Percentiles rank a stretch among this genome's conserved stretches.
These are phyloP conservation scores for Neofusicoccum kwambonambiense DNA, from an alignment of 2,329 filamentous ascomycete species.

Conservation along the genomic window DNA sequence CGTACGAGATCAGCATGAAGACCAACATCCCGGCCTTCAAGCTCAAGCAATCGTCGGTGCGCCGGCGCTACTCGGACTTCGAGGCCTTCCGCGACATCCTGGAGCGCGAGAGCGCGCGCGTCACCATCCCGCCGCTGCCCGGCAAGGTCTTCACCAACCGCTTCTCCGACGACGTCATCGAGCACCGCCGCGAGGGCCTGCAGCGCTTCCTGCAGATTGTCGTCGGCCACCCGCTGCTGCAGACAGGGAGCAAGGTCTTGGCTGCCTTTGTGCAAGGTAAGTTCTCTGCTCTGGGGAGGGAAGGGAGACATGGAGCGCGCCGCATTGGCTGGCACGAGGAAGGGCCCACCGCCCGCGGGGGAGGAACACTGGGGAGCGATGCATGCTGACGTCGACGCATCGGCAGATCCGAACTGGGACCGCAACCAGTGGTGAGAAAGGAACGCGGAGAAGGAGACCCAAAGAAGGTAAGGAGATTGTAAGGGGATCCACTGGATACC, in stretches of 20 bases:
- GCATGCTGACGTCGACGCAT: neutral
- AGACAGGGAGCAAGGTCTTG: conserved; percentile 96
- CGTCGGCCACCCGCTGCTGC: conserved; percentile 89
- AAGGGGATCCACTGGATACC: neutral
- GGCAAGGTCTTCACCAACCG: conserved; percentile 98
- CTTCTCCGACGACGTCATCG: conserved; percentile 97
- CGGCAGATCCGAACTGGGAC: conserved; percentile 18
- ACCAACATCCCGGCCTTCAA: conserved; percentile 99
- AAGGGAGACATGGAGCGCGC: too few relatives aligned
- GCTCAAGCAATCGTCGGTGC: conserved; percentile 78
- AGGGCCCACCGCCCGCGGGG: too few relatives aligned
- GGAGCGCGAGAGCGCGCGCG: conserved; percentile 88
- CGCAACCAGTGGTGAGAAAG: conserved; percentile 18
- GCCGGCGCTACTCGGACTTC: conserved; percentile 94
- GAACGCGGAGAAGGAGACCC: neutral
- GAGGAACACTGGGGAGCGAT: neutral
- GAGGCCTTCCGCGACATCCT: conserved; percentile 98
- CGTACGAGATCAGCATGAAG: conserved; percentile 95
- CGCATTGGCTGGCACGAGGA: too few relatives aligned
- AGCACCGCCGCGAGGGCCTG: conserved; percentile 84
- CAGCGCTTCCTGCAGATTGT: conserved; percentile 98
- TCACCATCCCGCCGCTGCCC: conserved; percentile 92
- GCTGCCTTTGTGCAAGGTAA: conserved; percentile 94
- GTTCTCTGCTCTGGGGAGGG: conserved; percentile 4
- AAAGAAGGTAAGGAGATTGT: neutral